Percentiles rank a stretch among this genome's conserved stretches.
phyloP scores from a whole-genome alignment of 768 basidiomycete species.

The Suillus bovinus region DNA sequence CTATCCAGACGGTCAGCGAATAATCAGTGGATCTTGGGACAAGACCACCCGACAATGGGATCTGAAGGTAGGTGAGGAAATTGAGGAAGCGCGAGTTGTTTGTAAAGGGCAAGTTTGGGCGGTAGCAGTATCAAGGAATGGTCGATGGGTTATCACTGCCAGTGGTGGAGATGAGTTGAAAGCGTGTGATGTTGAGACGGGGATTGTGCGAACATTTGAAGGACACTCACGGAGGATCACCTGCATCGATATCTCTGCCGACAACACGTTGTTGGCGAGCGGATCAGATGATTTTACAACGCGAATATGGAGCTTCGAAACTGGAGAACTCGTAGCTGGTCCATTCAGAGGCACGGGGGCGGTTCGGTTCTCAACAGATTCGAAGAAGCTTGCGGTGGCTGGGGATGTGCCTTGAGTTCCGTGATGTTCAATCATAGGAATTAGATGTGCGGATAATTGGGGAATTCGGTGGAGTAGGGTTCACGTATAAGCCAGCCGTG shows the following conservation, averaged over 20 bases:
- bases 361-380: not conserved
- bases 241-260: not conserved
- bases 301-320: not conserved
- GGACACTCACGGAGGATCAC: not conserved
- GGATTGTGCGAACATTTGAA: not conserved
- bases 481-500: too few relatives aligned
- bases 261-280: not conserved
- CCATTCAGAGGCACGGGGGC: not conserved
- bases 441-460: not conserved
- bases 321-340: not conserved
- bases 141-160: not conserved
- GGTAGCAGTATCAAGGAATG: too few relatives aligned
- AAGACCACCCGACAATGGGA: too few relatives aligned
- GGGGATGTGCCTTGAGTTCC: not conserved
- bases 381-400: not conserved
- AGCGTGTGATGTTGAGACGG: not conserved
- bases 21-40: too few relatives aligned
- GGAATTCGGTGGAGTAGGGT: too few relatives aligned
- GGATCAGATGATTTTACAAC: fast-evolving
- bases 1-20: too few relatives aligned
- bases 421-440: not conserved
- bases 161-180: not conserved
- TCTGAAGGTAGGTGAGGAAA: too few relatives aligned
- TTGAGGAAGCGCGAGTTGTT: too few relatives aligned
- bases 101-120: too few relatives aligned